These are phyloP conservation scores for Neopestalotiopsis sp. DNA, from an alignment of 2,329 filamentous ascomycete species.

Conservation along the genomic window DNA sequence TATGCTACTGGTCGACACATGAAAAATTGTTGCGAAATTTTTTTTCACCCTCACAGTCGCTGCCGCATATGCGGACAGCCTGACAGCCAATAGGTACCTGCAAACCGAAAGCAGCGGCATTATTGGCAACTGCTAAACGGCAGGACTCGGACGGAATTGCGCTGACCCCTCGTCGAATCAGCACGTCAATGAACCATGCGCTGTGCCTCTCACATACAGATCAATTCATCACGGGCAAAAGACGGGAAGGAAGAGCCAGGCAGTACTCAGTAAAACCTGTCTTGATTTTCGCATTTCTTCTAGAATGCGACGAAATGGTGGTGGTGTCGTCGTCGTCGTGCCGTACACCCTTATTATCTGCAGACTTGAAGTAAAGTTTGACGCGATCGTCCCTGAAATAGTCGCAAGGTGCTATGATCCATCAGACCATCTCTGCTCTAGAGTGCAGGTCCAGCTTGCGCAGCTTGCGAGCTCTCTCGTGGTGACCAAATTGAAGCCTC, in stretches of 20 bases:
- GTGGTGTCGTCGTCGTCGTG: not conserved
- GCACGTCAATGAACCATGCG: not conserved
- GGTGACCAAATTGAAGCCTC: too few relatives aligned
- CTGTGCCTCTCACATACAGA: not conserved
- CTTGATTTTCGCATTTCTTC: not conserved
- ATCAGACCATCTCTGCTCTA: too few relatives aligned
- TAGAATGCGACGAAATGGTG: not conserved
- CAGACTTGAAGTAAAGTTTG: too few relatives aligned
- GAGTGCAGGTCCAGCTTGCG: too few relatives aligned
- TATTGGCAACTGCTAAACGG: not conserved
- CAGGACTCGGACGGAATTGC: not conserved
- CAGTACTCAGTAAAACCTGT: not conserved
- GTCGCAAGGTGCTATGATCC: too few relatives aligned
- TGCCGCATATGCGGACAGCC: slow-evolving; percentile 8
- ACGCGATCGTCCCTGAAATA: too few relatives aligned
- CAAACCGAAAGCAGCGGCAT: not conserved
- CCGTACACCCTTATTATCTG: too few relatives aligned
- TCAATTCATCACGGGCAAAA: not conserved
- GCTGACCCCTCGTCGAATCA: not conserved
- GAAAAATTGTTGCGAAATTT: not conserved
- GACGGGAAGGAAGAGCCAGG: not conserved
- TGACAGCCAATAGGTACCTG: not conserved
- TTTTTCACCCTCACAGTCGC: not conserved
- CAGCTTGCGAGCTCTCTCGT: too few relatives aligned
- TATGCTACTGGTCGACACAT: slow-evolving; percentile 7